Conservation (phyloP, 306 rosid species). For the Aeschynomene evenia region DNA sequence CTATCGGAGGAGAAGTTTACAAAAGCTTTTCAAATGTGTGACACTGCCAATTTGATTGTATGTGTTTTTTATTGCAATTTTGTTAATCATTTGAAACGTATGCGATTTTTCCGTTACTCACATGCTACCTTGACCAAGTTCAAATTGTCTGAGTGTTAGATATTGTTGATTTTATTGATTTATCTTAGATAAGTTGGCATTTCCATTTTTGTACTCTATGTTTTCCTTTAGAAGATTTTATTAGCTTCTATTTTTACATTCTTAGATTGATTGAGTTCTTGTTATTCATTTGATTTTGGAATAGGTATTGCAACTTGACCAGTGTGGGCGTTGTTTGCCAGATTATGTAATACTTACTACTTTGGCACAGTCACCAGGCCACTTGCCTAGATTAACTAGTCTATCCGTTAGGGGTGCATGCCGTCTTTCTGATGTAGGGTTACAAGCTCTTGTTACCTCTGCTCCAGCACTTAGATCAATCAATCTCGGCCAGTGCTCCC, state of each 20-base stretch:
- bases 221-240: conserved; percentile 10
- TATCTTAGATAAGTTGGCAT: not conserved
- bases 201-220: not conserved
- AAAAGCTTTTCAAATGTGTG: conserved; percentile 44
- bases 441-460: conserved; percentile 63
- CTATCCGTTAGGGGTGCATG: conserved; percentile 84
- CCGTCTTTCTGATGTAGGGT: conserved; percentile 80
- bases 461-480: conserved; percentile 69
- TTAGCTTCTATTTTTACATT: conserved; percentile 9
- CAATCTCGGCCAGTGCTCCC: conserved; percentile 89
- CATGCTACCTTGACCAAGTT: not conserved
- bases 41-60: conserved; percentile 53
- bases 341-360: conserved; percentile 64
- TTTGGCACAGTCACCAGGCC: conserved; percentile 55
- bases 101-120: not conserved
- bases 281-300: conserved; percentile 32
- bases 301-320: conserved; percentile 88
- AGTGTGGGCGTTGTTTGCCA: conserved; percentile 84
- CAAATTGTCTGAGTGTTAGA: not conserved
- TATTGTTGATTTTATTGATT: not conserved
- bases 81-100: not conserved
- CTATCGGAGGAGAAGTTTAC: conserved; percentile 57
- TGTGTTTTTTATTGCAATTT: not conserved
- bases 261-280: conserved; percentile 4
- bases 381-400: conserved; percentile 55